These are phyloP conservation scores for Scheffersomyces insectosa DNA, from an alignment of 1,139 yeast species.

Conservation along the genomic window DNA sequence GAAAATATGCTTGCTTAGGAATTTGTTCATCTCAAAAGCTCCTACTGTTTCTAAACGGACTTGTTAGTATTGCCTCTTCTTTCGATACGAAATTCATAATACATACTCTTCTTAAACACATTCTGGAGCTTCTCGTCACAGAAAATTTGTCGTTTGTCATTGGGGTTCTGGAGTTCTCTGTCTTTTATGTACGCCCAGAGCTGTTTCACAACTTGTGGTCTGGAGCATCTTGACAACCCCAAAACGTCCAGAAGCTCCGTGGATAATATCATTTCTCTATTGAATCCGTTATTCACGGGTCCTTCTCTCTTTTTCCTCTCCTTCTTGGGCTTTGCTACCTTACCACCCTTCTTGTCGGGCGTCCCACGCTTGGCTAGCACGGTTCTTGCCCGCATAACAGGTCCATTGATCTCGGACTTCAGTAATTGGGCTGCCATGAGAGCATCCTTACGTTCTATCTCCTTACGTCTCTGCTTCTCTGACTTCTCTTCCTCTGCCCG, in stretches of 20 bases:
- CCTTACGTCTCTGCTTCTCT: conserved; percentile 28
- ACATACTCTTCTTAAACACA: conserved; percentile 54
- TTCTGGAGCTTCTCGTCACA: conserved; percentile 66
- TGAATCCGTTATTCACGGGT: conserved; percentile 30
- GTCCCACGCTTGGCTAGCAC: conserved; percentile 5
- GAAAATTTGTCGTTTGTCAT: conserved; percentile 62
- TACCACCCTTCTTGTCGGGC: conserved; percentile 2
- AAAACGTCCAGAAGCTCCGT: conserved; percentile 49
- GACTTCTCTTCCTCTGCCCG: conserved; percentile 29
- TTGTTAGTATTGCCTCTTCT: conserved; percentile 18
- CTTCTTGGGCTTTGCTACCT: conserved; percentile 5
- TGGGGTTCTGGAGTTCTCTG: conserved; percentile 66
- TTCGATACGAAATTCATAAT: conserved; percentile 1
- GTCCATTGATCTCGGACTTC: conserved; percentile 30
- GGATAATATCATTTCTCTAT: conserved; percentile 46
- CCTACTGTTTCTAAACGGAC: conserved; percentile 44
- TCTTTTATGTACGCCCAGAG: conserved; percentile 76
- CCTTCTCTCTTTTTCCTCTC: conserved; percentile 8
- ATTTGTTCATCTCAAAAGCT: conserved; percentile 69
- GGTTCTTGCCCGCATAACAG: conserved; percentile 18
- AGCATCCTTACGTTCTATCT: conserved; percentile 42
- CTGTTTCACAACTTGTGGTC: conserved; percentile 72
- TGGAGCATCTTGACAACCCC: conserved; percentile 43
- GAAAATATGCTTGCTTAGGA: conserved; percentile 54
- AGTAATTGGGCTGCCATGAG: conserved; percentile 48